Evolutionary conservation across 2,329 filamentous ascomycete genomes (phyloP).

Genomic region (Dichotomopilus funicola): DNA sequence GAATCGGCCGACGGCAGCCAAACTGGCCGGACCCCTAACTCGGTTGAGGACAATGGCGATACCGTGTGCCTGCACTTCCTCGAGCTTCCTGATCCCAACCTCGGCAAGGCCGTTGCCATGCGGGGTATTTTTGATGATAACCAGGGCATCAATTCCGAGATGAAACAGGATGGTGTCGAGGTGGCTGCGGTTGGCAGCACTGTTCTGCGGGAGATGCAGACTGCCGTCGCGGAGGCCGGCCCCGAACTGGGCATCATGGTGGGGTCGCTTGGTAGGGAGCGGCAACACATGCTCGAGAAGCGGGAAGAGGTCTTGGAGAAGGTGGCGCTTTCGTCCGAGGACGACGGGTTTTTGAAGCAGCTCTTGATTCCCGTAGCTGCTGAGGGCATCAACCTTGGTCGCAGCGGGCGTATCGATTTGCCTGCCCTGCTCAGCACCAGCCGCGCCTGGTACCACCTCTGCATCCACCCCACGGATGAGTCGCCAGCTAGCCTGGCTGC

Average conservation of each 20-base stretch:
- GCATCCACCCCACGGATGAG: constrained; percentile 86
- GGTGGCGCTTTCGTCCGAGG: constrained; percentile 72
- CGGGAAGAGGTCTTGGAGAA: constrained; percentile 81
- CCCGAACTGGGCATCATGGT: constrained; percentile 71
- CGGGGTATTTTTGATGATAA: constrained; percentile 87
- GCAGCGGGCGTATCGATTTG: constrained; percentile 72
- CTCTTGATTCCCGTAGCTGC: constrained; percentile 72
- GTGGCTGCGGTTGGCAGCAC: constrained; percentile 68
- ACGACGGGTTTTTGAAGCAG: constrained; percentile 74
- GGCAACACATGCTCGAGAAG: constrained; percentile 73
- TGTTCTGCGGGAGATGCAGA: constrained; percentile 79
- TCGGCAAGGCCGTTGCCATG: constrained; percentile 85
- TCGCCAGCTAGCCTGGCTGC: constrained; percentile 67
- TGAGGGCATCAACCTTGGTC: constrained; percentile 75
- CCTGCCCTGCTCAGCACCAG: constrained; percentile 69
- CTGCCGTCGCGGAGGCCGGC: constrained; percentile 68
- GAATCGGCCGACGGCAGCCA: constrained; percentile 58
- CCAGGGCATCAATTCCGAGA: constrained; percentile 91
- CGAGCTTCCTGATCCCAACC: constrained; percentile 70
- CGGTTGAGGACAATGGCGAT: constrained; percentile 66
- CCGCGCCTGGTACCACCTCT: constrained; percentile 91
- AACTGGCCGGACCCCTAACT: constrained; percentile 53
- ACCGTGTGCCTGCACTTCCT: constrained; percentile 85
- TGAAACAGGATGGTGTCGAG: constrained; percentile 92
- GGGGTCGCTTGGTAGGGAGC: constrained; percentile 61